Evolutionary conservation across 1,284 basidiomycete species (phyloP), one percentile per base, ranked within the genome.

Genomic region (Crucibulum cyathiforme): DNA sequence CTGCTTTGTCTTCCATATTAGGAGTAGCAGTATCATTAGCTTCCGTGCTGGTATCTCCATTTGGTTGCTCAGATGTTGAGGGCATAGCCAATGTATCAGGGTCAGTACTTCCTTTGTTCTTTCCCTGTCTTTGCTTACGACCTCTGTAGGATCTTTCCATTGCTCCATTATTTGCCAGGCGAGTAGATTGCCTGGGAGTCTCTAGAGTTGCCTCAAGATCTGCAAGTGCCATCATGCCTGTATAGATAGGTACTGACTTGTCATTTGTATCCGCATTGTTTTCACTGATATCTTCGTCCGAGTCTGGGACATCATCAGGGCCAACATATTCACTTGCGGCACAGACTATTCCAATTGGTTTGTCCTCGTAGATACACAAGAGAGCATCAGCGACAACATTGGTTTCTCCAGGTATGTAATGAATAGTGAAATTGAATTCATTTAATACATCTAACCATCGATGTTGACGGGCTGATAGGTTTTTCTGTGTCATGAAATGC

Each of bases 351-450:
- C 73, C 72, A 3, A 56, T 35, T 0, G 61, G 56, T 31, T 80
- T 74, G 36, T 71, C 58, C 2, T 59, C 61, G 55, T 78, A 79
- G 15, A 79, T 71, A 1, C 74, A 62, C 0, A 76, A 80, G 24
- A 80, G 60, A 0, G 72, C 72, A 53, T 80, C 77, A 2, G 77
- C 68, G 0, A 77, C 49, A 2, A 63, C 50, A 54, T 79, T 80
- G 0, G 61, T 62, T 9, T 59, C 55, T 0, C 76, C 75, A 0
- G 74, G 70, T 36, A 79, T 67, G 56, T 79, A 73, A 7, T 66
- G 41, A 5, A 80, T 67, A 7, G 53, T 48, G 60, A 72, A 78
- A 35, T 76, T 64, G 54, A 77, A 80, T 19, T 72, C 73, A 41
- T 57, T 65, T 7, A 77, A 45, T 8, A 60, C 55, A 24, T 75